Percentiles rank a stretch among this genome's conserved stretches.
Conservation (phyloP, 352 stramenopile genomes). For the Pilasporangium apinafurcum region DNA sequence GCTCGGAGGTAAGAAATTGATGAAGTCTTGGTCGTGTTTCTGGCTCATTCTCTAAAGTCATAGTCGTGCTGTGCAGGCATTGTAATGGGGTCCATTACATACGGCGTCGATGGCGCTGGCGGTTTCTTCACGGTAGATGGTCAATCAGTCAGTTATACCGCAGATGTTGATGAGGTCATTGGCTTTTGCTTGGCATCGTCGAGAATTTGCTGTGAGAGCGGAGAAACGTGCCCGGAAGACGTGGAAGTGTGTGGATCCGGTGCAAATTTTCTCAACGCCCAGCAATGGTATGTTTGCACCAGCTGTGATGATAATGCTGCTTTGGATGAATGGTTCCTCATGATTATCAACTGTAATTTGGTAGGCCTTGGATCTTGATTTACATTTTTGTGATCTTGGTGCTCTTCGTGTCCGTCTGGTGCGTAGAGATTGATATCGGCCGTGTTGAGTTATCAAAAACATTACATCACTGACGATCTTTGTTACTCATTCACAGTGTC, state of each 20-base stretch:
- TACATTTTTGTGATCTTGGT: constrained; percentile 84
- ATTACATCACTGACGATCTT: background rate
- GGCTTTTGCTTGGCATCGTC: constrained; percentile 83
- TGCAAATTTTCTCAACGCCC: constrained; percentile 67
- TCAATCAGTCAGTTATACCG: constrained; percentile 72
- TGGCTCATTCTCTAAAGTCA: background rate
- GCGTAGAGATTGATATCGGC: constrained; percentile 6
- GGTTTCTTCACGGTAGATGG: constrained; percentile 85
- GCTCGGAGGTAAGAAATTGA: constrained; percentile 33
- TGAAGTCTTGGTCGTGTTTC: background rate
- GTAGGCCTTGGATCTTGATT: constrained; percentile 82
- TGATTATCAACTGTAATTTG: constrained; percentile 1
- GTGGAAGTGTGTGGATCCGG: constrained; percentile 34
- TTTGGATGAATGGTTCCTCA: background rate
- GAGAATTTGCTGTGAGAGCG: constrained; percentile 63
- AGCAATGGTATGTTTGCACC: constrained; percentile 54
- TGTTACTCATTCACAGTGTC: constrained; percentile 29
- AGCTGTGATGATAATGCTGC: background rate
- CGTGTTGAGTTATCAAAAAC: background rate
- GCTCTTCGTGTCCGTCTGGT: constrained; percentile 78
- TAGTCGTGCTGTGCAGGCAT: constrained; percentile 25
- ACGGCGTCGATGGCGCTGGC: constrained; percentile 50
- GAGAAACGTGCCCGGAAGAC: constrained; percentile 26
- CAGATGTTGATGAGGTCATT: constrained; percentile 55
- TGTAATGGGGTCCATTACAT: constrained; percentile 74